These are phyloP conservation scores for Aspergillus brunneoviolaceus DNA, from an alignment of 2,329 filamentous ascomycete species.

Conservation along the genomic window DNA sequence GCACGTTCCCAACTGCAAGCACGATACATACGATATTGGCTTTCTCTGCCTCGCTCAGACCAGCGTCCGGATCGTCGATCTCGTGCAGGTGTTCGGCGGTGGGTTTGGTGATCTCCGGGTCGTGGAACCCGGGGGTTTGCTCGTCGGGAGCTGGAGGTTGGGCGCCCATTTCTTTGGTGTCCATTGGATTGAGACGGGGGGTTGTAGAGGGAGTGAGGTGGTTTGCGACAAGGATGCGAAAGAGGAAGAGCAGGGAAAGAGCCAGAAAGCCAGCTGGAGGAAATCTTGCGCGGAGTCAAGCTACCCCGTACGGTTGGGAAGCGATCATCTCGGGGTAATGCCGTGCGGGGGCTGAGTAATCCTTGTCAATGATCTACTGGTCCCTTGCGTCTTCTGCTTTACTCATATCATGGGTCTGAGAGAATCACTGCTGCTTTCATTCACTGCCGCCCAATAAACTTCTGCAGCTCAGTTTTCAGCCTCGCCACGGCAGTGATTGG, in stretches of 20 bases:
- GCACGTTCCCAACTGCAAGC: neutral
- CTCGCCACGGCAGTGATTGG: neutral
- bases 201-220: neutral
- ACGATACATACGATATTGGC: conserved; percentile 53
- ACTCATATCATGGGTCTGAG: neutral
- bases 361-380: neutral
- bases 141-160: neutral
- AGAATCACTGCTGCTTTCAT: neutral
- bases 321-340: too few species aligned
- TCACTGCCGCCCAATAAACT: neutral
- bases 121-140: neutral
- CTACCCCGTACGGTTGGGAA: too few species aligned
- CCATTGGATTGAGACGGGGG: neutral
- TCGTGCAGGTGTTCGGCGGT: neutral
- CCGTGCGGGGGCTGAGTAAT: neutral
- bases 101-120: neutral
- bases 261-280: neutral
- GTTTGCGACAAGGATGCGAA: neutral
- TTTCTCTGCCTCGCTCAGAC: conserved; percentile 62
- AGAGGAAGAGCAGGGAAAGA: neutral
- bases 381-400: neutral
- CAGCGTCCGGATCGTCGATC: conserved; percentile 60
- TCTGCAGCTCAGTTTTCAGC: neutral
- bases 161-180: neutral
- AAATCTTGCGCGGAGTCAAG: too few species aligned